Conservation (phyloP, 140 eudicot genomes). For the Anethum foeniculum region DNA sequence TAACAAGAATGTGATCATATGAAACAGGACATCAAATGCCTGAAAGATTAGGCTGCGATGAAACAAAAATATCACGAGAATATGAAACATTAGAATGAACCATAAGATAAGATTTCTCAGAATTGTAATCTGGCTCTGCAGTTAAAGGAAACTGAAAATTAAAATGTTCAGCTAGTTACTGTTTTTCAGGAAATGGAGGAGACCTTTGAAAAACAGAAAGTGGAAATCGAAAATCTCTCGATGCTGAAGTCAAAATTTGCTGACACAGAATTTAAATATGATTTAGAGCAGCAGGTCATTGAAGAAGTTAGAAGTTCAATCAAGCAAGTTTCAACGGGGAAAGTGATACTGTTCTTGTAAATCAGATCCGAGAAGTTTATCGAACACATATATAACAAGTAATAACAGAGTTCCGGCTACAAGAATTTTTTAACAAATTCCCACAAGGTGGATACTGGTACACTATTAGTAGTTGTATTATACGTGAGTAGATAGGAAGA, state of each 20-base stretch:
- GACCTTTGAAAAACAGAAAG: constrained; percentile 50
- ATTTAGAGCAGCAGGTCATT: neutral
- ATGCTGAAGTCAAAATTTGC: constrained; percentile 19
- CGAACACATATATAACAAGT: neutral
- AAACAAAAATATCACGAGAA: constrained; percentile 35
- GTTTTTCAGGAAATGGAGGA: constrained; percentile 73
- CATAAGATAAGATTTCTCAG: neutral
- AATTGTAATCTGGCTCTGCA: constrained; percentile 23
- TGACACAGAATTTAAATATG: constrained; percentile 2
- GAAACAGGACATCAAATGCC: constrained; percentile 40
- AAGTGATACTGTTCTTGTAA: constrained; percentile 1
- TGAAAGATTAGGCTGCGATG: constrained; percentile 37
- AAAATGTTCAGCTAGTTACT: constrained; percentile 57
- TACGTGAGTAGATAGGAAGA: constrained; percentile 21
- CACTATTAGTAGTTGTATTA: no score
- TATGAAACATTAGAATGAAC: constrained; percentile 30
- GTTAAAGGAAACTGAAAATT: constrained; percentile 59
- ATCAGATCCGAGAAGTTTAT: neutral
- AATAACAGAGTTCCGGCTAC: constrained; percentile 18
- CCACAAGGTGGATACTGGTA: no score
- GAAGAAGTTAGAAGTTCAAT: neutral
- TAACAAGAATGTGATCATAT: constrained; percentile 26
- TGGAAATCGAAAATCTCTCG: constrained; percentile 38
- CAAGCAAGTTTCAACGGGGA: constrained; percentile 6
- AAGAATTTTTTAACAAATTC: constrained; percentile 1